phyloP scores from a whole-genome alignment of 129 eudicot genomes.

The Tagetes patula region DNA sequence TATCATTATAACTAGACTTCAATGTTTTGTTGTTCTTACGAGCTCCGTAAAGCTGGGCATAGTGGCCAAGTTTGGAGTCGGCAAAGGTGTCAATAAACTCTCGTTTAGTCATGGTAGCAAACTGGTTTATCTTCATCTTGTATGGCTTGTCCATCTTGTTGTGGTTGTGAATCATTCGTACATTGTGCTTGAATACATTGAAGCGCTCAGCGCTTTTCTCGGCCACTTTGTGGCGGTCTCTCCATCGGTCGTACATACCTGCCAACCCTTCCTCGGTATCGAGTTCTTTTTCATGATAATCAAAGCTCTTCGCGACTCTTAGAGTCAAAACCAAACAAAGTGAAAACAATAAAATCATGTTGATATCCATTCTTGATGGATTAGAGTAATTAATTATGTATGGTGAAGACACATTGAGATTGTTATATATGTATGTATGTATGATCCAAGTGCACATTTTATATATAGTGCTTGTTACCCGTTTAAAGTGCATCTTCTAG shows the following conservation, averaged over 20 bases:
- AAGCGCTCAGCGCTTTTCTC: constrained; percentile 38
- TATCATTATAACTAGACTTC: not conserved
- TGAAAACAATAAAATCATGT: constrained; percentile 28
- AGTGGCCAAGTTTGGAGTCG: not conserved
- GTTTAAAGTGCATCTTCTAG: no score
- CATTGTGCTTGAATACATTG: constrained; percentile 61
- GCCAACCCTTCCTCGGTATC: constrained; percentile 56
- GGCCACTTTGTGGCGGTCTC: constrained; percentile 57
- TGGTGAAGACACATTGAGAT: not conserved
- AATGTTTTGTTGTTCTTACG: not conserved
- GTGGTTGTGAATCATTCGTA: constrained; percentile 41
- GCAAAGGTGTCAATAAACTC: constrained; percentile 54
- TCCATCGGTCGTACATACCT: constrained; percentile 67
- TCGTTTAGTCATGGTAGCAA: constrained; percentile 61
- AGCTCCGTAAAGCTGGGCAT: not conserved
- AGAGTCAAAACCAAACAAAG: constrained; percentile 43
- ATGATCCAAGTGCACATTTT: not conserved
- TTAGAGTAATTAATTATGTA: not conserved
- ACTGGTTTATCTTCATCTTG: constrained; percentile 63
- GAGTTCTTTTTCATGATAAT: constrained; percentile 61
- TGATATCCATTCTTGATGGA: constrained; percentile 31
- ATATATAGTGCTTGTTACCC: not conserved
- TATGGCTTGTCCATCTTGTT: constrained; percentile 73
- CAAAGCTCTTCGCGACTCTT: constrained; percentile 39
- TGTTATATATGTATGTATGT: not conserved